Base-by-base conservation (phyloP, 129 eudicot genomes). In the Flaveria robusta region DNA sequence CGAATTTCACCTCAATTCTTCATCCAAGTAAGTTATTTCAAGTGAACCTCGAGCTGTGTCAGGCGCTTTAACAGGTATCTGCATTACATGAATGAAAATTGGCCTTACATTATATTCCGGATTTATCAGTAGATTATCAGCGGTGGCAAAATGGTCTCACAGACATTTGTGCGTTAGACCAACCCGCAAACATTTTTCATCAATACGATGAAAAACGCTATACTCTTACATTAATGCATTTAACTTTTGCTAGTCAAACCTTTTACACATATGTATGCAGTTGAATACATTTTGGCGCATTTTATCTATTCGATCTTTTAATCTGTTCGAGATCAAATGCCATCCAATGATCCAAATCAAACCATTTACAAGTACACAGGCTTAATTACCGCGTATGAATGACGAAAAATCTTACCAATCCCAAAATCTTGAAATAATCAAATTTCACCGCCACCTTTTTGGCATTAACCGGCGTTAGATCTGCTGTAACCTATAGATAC, bases 21-120 rank as follows among this genome's bases (percentile, higher is more conserved):
- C 90, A 83, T 87, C 96, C 92, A 89, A 81, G 85, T 85, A 89
- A 19, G 91, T 89, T 70, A 89, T 85, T 77, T 89, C 96, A 79
- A 89, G 83, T 73, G 89, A 83, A 56, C 96, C 96, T 47, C 87
- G 85, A 58, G 89, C 92, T 31, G 82, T 75, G 65, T 88, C 96
- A 3, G 89, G 92, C 0, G 87, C 77, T 81, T 82, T 86, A 12
- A 89, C 83, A 0, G 87, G 88, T 77, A 88, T 83, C 92, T 88
- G 49, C 19, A 31, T 5, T 72, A 16, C 50, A 78, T 7, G 2
- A 66, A 66, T 3, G 20, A 72, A 3, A 31, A 66, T 0, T 54
- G 7, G 11, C 18, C 37, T 31, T 37, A 52, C 3, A 27, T 3
- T 2, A 66, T 3, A 10, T n/a, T 13, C 15, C 19, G 12, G 0